Evolutionary conservation across 805 yeast species (phyloP).

Genomic region (Nakazawaea sp.): DNA sequence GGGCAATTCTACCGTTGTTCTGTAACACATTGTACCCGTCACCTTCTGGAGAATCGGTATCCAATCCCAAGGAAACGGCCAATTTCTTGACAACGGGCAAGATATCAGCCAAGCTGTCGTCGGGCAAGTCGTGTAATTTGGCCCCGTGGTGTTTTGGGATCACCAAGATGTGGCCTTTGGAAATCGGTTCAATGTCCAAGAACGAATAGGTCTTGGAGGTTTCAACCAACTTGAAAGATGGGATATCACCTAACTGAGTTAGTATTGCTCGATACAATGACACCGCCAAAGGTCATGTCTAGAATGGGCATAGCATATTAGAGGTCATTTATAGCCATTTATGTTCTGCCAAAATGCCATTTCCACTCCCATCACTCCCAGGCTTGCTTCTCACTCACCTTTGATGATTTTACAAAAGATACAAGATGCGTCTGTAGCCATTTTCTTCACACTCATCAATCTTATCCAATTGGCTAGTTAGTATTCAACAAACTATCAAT

Average conservation of each 20-base stretch:
- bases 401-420: conserved; percentile 92
- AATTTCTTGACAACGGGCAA: conserved; percentile 86
- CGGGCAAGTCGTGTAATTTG: conserved; percentile 86
- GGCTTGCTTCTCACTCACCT: conserved; percentile 43
- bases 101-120: conserved; percentile 79
- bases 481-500: too few species aligned
- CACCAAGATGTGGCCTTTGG: conserved; percentile 81
- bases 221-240: conserved; percentile 84
- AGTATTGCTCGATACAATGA: not conserved
- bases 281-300: not conserved
- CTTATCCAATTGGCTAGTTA: not conserved
- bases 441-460: conserved; percentile 11
- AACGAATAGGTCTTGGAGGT: conserved; percentile 79
- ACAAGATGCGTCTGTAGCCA: conserved; percentile 54
- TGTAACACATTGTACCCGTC: conserved; percentile 84
- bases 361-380: not conserved
- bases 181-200: conserved; percentile 88
- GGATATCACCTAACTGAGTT: conserved; percentile 94
- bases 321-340: too few species aligned
- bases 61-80: conserved; percentile 64
- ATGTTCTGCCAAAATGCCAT: too few species aligned
- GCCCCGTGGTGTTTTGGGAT: conserved; percentile 95
- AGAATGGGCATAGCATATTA: too few species aligned
- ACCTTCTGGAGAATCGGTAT: conserved; percentile 55
- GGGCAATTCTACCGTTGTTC: conserved; percentile 93